Base-by-base conservation (phyloP, 805 yeast species). In the Kodamaea laetipori region DNA sequence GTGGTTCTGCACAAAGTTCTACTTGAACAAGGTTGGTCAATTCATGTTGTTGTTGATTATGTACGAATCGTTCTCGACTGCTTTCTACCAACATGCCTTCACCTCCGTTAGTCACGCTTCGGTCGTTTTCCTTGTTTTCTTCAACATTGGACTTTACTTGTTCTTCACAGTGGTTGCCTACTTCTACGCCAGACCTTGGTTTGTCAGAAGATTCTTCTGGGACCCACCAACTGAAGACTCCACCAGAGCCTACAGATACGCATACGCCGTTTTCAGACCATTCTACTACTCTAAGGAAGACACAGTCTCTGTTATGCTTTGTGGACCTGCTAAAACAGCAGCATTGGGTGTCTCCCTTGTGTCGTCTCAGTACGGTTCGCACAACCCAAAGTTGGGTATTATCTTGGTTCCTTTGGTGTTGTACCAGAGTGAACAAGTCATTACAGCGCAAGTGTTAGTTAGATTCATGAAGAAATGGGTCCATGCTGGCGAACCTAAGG, bases 251-350 rank as follows among this genome's bases (percentile, higher is more conserved):
- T 86, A 86, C 54, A 71, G 52, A 4, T 63, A 61, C 51, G 47
- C 69, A 16, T 77, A 80, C 57, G 61, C 60, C 34, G 23, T 72
- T 1, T 63, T 81, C 46, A 61, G 72, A 43, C 92, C 92, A 1
- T 87, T 86, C 54, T 85, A 84, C 62, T 85, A 85, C 62, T 72
- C 74, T 54, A 77, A 82, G 52, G 62, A 69, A 40, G 96, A 90
- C 56, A 79, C 96, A 0, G 86, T 87, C 26, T 74, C 90, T 9
- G 76, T 90, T 39, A 77, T 89, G 84, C 74, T 88, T 46, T 87
- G 96, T 63, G 96, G 95, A 8, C 92, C 95, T 4, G 96, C 97
- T 2, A 90, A 89, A 62, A 89, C 96, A 1, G 96, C 95, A 0
- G 96, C 96, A 0, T 69, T 89, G 40, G 97, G 96, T 27, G 95